These are phyloP conservation scores for Pisolithus thermaeus DNA, from an alignment of 1,284 basidiomycete species.

Conservation along the genomic window DNA sequence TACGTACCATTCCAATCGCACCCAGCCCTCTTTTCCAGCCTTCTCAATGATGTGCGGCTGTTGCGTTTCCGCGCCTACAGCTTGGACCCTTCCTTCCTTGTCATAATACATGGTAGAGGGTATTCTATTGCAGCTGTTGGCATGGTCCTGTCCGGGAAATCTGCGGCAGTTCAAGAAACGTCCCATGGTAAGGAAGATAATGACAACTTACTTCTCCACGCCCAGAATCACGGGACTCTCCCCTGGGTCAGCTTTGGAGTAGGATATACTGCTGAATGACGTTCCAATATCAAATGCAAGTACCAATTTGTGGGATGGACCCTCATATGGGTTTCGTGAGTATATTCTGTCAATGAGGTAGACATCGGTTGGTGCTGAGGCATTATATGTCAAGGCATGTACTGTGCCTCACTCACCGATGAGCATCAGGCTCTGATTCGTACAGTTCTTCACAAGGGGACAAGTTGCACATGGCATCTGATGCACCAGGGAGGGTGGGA, in stretches of 20 bases:
- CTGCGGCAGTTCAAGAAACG: slow-evolving; percentile 16
- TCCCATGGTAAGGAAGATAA: no score
- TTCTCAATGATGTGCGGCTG: slow-evolving; percentile 33
- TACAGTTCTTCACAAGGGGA: no score
- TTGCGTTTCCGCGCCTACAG: slow-evolving; percentile 45
- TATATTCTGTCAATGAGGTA: slow-evolving; percentile 14
- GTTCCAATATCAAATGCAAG: slow-evolving; percentile 48
- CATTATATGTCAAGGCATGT: no score
- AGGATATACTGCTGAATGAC: slow-evolving; percentile 45
- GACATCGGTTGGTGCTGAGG: no score
- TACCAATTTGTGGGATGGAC: slow-evolving; percentile 35
- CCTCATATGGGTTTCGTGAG: slow-evolving; percentile 24
- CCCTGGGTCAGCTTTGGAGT: slow-evolving; percentile 41
- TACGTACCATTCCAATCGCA: slow-evolving; percentile 44
- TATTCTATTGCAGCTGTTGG: slow-evolving; percentile 43
- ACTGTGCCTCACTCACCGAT: no score
- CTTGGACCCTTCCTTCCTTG: slow-evolving; percentile 33
- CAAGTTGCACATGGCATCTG: no score
- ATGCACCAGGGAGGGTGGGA: no score
- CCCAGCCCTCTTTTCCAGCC: slow-evolving; percentile 40
- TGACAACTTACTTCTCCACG: slow-evolving; percentile 32
- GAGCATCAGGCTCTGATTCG: no score
- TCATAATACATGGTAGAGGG: slow-evolving; percentile 55
- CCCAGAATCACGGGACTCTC: slow-evolving; percentile 38
- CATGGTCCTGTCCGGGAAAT: slow-evolving; percentile 36